phyloP scores from a whole-genome alignment of 2,329 filamentous ascomycete species.

The Colletotrichum scovillei region DNA sequence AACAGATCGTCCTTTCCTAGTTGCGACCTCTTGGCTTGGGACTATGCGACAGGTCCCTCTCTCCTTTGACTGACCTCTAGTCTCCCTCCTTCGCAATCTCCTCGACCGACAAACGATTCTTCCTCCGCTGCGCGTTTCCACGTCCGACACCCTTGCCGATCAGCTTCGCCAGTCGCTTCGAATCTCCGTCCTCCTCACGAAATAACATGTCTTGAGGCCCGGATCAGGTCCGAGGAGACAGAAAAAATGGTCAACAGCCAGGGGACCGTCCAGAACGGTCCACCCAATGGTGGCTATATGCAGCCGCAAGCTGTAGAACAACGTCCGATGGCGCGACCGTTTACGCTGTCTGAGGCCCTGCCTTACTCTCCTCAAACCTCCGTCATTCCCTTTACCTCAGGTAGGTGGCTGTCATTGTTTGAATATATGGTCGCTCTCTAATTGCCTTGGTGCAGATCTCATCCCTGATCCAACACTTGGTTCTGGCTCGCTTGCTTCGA shows the following conservation, averaged over 20 bases:
- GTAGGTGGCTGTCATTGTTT: slow-evolving; percentile 56
- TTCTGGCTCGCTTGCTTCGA: slow-evolving; percentile 63
- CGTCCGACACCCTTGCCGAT: slow-evolving; percentile 12
- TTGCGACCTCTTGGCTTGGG: neutral
- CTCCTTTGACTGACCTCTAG: neutral
- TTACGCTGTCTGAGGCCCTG: slow-evolving; percentile 79
- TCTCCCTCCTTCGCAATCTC: neutral
- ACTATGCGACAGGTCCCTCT: slow-evolving; percentile 1
- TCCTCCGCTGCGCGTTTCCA: neutral
- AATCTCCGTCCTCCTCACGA: neutral
- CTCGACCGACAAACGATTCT: neutral
- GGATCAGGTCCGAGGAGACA: slow-evolving; percentile 17
- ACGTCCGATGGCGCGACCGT: slow-evolving; percentile 52
- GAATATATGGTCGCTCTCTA: no score
- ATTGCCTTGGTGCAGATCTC: slow-evolving; percentile 59
- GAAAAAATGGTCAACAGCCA: slow-evolving; percentile 30
- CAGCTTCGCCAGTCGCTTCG: slow-evolving; percentile 2
- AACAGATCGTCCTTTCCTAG: slow-evolving; percentile 2
- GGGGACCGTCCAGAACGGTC: slow-evolving; percentile 30
- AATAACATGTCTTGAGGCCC: slow-evolving; percentile 31
- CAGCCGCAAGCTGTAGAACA: slow-evolving; percentile 31
- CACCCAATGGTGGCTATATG: slow-evolving; percentile 32
- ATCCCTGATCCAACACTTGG: slow-evolving; percentile 74
- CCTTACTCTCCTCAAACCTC: slow-evolving; percentile 87
- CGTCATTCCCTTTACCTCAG: slow-evolving; percentile 81